Conservation (phyloP, 495 filamentous ascomycete species). For the Podospora conica region DNA sequence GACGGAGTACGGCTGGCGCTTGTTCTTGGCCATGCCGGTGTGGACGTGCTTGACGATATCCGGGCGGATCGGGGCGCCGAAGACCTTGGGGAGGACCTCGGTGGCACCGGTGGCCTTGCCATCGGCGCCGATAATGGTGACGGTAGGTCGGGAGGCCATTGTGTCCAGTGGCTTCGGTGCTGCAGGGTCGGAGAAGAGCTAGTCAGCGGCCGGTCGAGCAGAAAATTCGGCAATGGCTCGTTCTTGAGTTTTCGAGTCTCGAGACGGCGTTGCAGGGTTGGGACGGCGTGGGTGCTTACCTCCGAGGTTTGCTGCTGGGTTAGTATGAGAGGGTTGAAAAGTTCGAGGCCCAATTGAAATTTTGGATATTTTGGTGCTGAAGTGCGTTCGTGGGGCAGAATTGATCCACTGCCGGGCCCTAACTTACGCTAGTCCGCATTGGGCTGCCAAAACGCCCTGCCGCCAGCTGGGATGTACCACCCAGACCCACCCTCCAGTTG, state of each 20-base stretch:
- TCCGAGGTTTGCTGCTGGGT: slow-evolving; percentile 22
- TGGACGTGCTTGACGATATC: slow-evolving; percentile 99
- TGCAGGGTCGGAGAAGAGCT: slow-evolving; percentile 8
- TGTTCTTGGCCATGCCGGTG: slow-evolving; percentile 99
- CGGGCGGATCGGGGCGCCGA: slow-evolving; percentile 91
- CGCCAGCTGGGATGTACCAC: slow-evolving; percentile 7
- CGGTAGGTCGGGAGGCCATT: slow-evolving; percentile 93
- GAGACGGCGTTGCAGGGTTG: background rate
- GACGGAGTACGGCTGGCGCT: slow-evolving; percentile 98
- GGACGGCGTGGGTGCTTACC: slow-evolving; percentile 20
- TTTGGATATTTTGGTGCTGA: slow-evolving; percentile 29
- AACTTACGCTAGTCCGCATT: slow-evolving; percentile 23
- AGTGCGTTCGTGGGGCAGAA: slow-evolving; percentile 27
- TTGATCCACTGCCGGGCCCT: slow-evolving; percentile 22
- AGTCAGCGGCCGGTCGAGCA: background rate
- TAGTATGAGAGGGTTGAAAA: slow-evolving; percentile 26
- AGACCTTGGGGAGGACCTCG: slow-evolving; percentile 87
- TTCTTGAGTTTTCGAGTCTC: slow-evolving; percentile 4
- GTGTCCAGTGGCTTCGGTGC: slow-evolving; percentile 35
- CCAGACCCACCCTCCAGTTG: background rate
- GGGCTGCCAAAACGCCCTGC: slow-evolving; percentile 1
- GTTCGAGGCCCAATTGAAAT: slow-evolving; percentile 31
- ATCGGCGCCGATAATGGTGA: slow-evolving; percentile 89
- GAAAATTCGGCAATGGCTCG: slow-evolving; percentile 6
- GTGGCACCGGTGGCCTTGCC: slow-evolving; percentile 82